Percentiles rank a stretch among this genome's conserved stretches.
Evolutionary conservation across 495 filamentous ascomycete species (phyloP).

Genomic region (Parathielavia appendiculata): DNA sequence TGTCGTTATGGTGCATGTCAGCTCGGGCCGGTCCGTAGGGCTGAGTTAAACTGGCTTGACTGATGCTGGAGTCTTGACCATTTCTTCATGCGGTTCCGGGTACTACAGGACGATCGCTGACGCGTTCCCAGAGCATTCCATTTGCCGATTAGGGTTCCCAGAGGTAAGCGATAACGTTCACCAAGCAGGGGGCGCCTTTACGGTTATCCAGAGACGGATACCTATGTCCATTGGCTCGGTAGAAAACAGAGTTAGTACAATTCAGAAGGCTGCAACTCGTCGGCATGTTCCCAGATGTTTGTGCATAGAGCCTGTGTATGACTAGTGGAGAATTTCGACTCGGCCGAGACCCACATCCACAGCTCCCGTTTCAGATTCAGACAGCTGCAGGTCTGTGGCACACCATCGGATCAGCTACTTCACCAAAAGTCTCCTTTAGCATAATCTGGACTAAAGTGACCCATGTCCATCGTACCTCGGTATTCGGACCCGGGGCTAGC

Average conservation of each 20-base stretch:
- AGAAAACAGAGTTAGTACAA: too few species aligned
- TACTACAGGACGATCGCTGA: slow-evolving; percentile 12
- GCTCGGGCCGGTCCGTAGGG: slow-evolving; percentile 40
- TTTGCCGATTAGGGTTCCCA: background rate
- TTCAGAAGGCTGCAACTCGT: too few species aligned
- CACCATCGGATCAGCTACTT: slow-evolving; percentile 5
- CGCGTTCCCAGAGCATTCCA: background rate
- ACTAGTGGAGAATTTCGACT: too few species aligned
- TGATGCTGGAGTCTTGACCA: slow-evolving; percentile 26
- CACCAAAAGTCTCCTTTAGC: background rate
- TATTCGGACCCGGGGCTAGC: background rate
- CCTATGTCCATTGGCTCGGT: too few species aligned
- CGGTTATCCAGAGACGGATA: too few species aligned
- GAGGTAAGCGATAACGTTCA: slow-evolving; percentile 2
- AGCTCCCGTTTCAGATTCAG: background rate
- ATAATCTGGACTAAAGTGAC: background rate
- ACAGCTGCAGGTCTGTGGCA: slow-evolving; percentile 1
- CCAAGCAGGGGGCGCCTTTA: background rate
- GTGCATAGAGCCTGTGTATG: too few species aligned
- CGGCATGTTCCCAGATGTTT: too few species aligned
- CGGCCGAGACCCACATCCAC: too few species aligned
- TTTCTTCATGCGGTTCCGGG: background rate
- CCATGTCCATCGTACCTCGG: slow-evolving; percentile 8
- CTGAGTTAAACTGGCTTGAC: slow-evolving; percentile 51
- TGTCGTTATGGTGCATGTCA: slow-evolving; percentile 41